These are phyloP conservation scores for Dalbergia oliveri DNA, from an alignment of 306 rosid species.

Conservation along the genomic window DNA sequence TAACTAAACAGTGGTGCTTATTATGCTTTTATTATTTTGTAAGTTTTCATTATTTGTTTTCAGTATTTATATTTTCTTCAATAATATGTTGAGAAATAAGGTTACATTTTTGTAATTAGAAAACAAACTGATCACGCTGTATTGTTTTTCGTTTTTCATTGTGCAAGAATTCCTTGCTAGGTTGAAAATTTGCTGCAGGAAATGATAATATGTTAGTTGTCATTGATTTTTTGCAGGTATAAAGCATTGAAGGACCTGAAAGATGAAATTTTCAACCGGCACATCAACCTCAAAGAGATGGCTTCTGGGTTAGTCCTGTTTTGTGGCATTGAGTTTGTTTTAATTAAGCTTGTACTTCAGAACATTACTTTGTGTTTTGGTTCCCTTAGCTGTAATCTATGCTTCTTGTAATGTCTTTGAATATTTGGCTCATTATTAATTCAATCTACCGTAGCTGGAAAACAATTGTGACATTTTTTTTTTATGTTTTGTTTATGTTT, in stretches of 20 bases:
- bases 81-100: no score
- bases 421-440: constrained; percentile 23
- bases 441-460: constrained; percentile 1
- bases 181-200: constrained; percentile 15
- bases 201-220: constrained; percentile 6
- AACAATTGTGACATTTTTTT: not conserved
- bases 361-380: constrained; percentile 20
- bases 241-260: constrained; percentile 81
- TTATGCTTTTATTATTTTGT: no score
- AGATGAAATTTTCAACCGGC: constrained; percentile 81
- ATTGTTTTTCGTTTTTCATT: constrained; percentile 2
- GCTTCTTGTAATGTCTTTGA: constrained; percentile 10
- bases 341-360: not conserved
- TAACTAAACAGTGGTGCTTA: no score
- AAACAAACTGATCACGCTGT: not conserved
- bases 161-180: constrained; percentile 7
- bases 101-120: not conserved
- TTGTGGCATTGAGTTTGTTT: constrained; percentile 17
- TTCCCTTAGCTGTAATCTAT: constrained; percentile 30
- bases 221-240: constrained; percentile 58
- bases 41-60: no score
- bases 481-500: constrained; percentile 34
- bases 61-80: no score
- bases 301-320: constrained; percentile 85
- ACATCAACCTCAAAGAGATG: constrained; percentile 74